These are phyloP conservation scores for Pisolithus thermaeus DNA, from an alignment of 1,284 basidiomycete genomes.

Conservation along the genomic window DNA sequence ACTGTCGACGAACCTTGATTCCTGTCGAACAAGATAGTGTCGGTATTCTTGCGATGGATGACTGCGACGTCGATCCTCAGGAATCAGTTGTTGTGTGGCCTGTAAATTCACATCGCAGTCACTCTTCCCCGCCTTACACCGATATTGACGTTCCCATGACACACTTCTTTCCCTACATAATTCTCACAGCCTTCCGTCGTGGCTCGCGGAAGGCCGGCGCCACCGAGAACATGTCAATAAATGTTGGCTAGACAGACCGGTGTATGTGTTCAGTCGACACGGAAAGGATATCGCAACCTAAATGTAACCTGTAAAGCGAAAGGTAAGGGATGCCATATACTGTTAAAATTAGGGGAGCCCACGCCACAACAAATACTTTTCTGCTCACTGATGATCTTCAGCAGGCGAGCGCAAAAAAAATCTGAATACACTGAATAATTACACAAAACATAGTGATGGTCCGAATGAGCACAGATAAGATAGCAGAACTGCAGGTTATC, in stretches of 20 bases:
- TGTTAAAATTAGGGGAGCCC: no score
- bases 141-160: not conserved
- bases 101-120: not conserved
- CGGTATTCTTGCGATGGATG: constrained; percentile 66
- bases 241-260: no score
- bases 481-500: constrained; percentile 34
- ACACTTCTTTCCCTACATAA: not conserved
- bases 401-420: not conserved
- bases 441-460: constrained; percentile 17
- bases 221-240: no score
- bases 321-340: no score
- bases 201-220: no score
- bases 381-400: not conserved
- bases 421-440: constrained; percentile 18
- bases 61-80: constrained; percentile 51
- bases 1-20: constrained; percentile 20
- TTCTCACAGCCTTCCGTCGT: no score
- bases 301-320: no score
- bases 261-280: no score
- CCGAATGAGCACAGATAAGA: constrained; percentile 22
- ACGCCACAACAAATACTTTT: not conserved
- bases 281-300: no score
- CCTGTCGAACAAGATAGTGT: constrained; percentile 23
- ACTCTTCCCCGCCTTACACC: not conserved
- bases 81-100: constrained; percentile 5